phyloP scores from a whole-genome alignment of 2,329 filamentous ascomycete species.

The Apiospora arundinis region DNA sequence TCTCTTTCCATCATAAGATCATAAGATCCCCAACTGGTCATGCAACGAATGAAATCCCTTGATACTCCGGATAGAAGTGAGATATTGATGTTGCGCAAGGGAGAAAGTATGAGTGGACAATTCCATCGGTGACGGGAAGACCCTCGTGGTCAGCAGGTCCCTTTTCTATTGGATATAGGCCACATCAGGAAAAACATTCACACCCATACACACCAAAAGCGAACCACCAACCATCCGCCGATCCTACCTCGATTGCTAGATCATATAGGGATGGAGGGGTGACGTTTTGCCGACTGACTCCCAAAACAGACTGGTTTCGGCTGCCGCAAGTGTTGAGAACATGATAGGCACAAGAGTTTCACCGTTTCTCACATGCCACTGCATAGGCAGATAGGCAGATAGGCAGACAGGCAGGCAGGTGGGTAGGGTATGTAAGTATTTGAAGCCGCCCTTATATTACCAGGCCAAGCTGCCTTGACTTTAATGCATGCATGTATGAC shows the following conservation, averaged over 20 bases:
- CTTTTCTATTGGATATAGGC: background rate
- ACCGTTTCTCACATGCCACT: background rate
- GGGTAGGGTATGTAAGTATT: background rate
- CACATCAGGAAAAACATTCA: background rate
- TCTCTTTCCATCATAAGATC: background rate
- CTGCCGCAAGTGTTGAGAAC: background rate
- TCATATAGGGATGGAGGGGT: conserved; percentile 7
- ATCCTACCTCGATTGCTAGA: conserved; percentile 8
- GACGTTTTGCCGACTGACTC: conserved; percentile 2
- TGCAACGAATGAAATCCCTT: background rate
- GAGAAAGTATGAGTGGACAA: background rate
- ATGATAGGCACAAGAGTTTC: background rate
- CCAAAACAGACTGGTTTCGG: background rate
- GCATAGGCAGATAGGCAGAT: background rate
- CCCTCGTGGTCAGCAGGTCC: conserved; percentile 11
- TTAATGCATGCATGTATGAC: background rate
- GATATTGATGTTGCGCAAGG: background rate
- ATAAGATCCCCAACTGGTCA: background rate
- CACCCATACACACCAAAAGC: background rate
- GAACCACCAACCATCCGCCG: background rate
- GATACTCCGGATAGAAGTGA: background rate
- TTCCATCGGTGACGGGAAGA: background rate
- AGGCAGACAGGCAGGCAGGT: background rate
- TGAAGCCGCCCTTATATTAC: background rate
- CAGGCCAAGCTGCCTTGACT: background rate